These are phyloP conservation scores for Aspergillus arachidicola DNA, from an alignment of 2,329 filamentous ascomycete genomes.

Conservation along the genomic window DNA sequence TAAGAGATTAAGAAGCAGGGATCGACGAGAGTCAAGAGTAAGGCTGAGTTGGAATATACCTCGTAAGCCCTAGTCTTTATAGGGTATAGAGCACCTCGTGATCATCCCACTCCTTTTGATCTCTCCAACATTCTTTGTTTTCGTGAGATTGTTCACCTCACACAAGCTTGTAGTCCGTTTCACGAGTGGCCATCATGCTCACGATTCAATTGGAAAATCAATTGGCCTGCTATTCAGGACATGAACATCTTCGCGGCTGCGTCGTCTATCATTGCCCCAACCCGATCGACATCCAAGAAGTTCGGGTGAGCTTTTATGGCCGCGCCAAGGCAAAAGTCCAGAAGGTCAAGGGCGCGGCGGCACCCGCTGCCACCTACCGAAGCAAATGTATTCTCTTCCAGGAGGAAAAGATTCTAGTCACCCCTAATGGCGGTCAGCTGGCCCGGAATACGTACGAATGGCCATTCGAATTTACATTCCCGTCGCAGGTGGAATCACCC, in stretches of 20 bases:
- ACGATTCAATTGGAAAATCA: constrained; percentile 12
- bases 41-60: not conserved
- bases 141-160: not conserved
- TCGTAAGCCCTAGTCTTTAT: not conserved
- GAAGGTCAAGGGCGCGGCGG: constrained; percentile 18
- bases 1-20: not conserved
- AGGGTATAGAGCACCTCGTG: not conserved
- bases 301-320: constrained; percentile 16
- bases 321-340: constrained; percentile 18
- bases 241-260: constrained; percentile 11
- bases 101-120: not conserved
- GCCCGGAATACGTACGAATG: constrained; percentile 14
- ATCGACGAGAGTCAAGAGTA: not conserved
- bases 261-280: constrained; percentile 11
- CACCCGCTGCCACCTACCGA: constrained; percentile 15
- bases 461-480: constrained; percentile 17
- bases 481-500: constrained; percentile 2
- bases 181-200: constrained; percentile 7
- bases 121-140: not conserved
- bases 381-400: constrained; percentile 21
- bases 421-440: constrained; percentile 2
- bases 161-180: not conserved
- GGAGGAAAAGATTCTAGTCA: constrained; percentile 13
- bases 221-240: constrained; percentile 10
- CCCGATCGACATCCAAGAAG: constrained; percentile 11